Evolutionary conservation across 2,329 filamentous ascomycete species (phyloP), one percentile per base, ranked within the genome.

Genomic region (Aspergillaceae sp.): DNA sequence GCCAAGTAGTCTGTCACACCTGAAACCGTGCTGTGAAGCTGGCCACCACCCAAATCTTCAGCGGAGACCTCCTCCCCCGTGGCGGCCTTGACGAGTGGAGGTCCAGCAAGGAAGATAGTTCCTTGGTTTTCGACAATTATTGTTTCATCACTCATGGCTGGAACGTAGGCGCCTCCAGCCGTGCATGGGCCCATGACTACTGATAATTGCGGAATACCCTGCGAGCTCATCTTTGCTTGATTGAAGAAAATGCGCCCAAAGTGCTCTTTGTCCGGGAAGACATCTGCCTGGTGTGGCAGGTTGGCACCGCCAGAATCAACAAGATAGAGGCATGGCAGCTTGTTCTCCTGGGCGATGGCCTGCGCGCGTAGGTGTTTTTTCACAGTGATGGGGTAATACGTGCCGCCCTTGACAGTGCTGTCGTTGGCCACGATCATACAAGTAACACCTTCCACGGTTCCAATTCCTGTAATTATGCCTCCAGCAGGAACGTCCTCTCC

Each of bases 221-320:
- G 72, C 2, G 85, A 79, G 56, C 86, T 92, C 89, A 97, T 95
- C 59, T 87, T 78, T 2, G 92, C 91, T 69, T 98, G 91, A 71
- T 98, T 96, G 76, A 86, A 98, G 75, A 98, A 98, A 64, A 97
- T 95, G 54, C 91, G 87, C 33, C 91, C 89, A 63, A 98, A 97
- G 67, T 97, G 91, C 45, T 96, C 88, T 54, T 83, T 78, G 66
- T 97, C 91, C 1, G 91, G 92, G 66, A 98, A 97, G 47, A 97
- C 91, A 62, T 96, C 87, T 34, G 90, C 85, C 70, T 98, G 91
- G 61, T 96, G 86, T 9, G 90, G 92, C 11, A 98, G 79, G 66
- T 97, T 96, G 48, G 90, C 92, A 53, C 91, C 91, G 41, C 92
- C 91, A 4, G 89, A 95, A 65, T 98, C 91, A 47, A 97, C 92